Base-by-base conservation (phyloP, 768 basidiomycete genomes). In the Kockovaella imperatae region DNA sequence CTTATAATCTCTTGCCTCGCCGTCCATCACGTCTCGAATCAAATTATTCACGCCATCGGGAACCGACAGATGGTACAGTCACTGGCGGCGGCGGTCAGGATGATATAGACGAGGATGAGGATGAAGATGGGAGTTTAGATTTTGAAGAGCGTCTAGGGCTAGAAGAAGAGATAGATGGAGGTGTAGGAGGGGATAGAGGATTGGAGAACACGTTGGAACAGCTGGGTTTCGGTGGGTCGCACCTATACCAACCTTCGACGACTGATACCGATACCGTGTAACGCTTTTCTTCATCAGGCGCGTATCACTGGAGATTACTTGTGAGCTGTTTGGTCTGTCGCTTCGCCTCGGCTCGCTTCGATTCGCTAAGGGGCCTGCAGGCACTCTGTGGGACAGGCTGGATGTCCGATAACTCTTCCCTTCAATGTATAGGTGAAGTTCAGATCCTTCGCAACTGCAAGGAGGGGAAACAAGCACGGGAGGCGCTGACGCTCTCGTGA, bases 361-460 rank as follows among this genome's bases (percentile, higher is more conserved):
- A 10, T 32, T n/a, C 10, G 31, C 45, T 46, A 29, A 46, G 13
- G 8, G 34, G 17, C 8, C 25, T 11, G 1, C n/a, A 66, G 64
- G 64, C 64, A 17, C 44, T 70, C 11, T 68, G 67, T 35, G 69
- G 69, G 0, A 59, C 67, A 26, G 69, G 69, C n/a, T 70, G 69
- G 69, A 63, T 70, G 62, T 58, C 57, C 32, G 69, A 70, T 53
- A 70, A 70, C 35, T 68, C 69, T 3, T 61, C 69, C 5, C 40
- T 70, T 30, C 64, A 62, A 32, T 59, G 58, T 48, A 59, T 65
- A 30, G 63, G 60, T 60, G 26, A n/a, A 36, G 56, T 55, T 24
- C 20, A 24, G 11, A 21, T 24, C 20, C 25, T 7, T 42, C 23
- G 28, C 24, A 38, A 20, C 10, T 13, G 14, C 10, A 38, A 7